Evolutionary conservation across 371 early-diverging fungal genomes (phyloP), one percentile per base, ranked within the genome.

Genomic region (Mortierella sp.): DNA sequence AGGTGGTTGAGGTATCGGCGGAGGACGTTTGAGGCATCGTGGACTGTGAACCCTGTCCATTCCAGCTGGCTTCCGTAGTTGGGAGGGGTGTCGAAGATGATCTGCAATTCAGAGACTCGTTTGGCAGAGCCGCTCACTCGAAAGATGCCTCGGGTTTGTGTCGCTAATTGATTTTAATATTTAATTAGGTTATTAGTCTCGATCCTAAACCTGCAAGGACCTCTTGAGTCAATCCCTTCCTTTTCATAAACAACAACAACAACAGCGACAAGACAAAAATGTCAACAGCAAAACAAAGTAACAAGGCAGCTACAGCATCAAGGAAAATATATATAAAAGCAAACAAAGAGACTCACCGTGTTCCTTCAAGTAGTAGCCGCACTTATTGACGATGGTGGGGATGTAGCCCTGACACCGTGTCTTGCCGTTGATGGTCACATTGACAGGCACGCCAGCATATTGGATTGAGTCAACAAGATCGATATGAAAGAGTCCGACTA

Each of bases 1-100:
- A 94, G 82, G 78, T 90, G 88, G 75, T 93, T 93, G n/a, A 94
- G 86, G 76, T 91, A 94, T 68, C 94, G 89, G 16, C 92, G 90
- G 79, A 94, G 87, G n/a, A 93, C 89, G 81, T 91, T 92, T 16
- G 93, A 93, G 49, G 93, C 94, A 84, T 94, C 94, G 76, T 92
- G 92, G 16, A 92, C 91, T 11, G 91, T 91, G 86, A 89, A 93
- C 21, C 89, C 91, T 46, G 84, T 77, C 92, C 93, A 93, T 75
- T 90, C 90, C 29, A 92, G 75, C 46, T 88, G 82, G 14, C 88
- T 79, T 21, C 93, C 93, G 74, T 91, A 93, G 4, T 87, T 88
- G 27, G 91, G 90, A 43, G 91, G 88, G 10, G 89, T 87, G 75
- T 93, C 92, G 78, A 94, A 94, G 43, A 92, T 72, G 11, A 87